Base-by-base conservation (phyloP, 2,329 filamentous ascomycete species). In the Diaporthe citrichinensis region DNA sequence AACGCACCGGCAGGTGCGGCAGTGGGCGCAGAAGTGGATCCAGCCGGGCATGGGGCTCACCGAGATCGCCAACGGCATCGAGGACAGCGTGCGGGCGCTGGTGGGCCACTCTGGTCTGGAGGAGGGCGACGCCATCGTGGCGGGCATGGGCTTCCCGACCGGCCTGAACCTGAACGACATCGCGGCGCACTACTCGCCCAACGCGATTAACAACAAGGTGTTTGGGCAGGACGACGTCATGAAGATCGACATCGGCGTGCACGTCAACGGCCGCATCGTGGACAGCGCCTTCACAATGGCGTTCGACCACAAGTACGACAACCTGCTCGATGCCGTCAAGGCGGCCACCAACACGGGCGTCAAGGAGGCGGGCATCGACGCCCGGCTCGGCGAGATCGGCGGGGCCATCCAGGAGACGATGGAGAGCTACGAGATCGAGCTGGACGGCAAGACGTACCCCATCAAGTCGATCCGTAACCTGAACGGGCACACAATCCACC, bases 351-450 rank as follows among this genome's bases (percentile, higher is more conserved):
- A 95, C 84, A 97, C 96, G 79, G 96, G 96, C 81, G 90, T 98
- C 81, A 92, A 92, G 88, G 94, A 97, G 87, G 95, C 96, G 8
- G 96, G 96, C 80, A 98, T 98, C 81, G 96, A 98, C 82, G 95
- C 95, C 62, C 92, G 96, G 74, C 92, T 98, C 80, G 93, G 94
- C 78, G 95, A 98, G 81, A 94, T 98, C 78, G 94, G 95, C 76
- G 94, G 91, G 14, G 89, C 91, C 25, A 96, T 98, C 80, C 95
- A 98, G 85, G 95, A 98, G 85, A 91, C 93, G 39, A 98, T 98
- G 95, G 95, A 98, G 86, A 96, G 94, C 84, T 97, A 96, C 85
- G 95, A 98, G 86, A 91, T 96, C 69, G 94, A 97, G 84, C 90
- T 97, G 78, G 92, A 93, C 83, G 95, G 95, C 77, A 91, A 90